These are phyloP conservation scores for Staphylotrichum longicolle DNA, from an alignment of 495 filamentous ascomycete species.

Conservation along the genomic window DNA sequence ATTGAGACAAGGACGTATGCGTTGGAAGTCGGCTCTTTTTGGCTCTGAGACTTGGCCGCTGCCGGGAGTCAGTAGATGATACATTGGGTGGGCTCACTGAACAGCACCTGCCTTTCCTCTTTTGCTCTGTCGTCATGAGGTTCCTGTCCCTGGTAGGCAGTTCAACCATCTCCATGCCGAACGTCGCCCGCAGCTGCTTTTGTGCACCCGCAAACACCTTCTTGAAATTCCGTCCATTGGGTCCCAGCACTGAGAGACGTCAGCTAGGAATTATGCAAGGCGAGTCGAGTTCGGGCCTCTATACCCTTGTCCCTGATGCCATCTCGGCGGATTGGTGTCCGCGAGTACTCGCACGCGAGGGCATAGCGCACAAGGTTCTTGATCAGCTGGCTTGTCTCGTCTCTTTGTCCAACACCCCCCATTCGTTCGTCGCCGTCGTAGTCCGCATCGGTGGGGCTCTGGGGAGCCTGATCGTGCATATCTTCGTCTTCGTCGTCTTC, in stretches of 20 bases:
- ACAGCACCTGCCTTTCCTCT: conserved; percentile 49
- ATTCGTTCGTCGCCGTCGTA: conserved; percentile 43
- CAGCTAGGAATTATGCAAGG: background rate
- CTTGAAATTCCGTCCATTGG: conserved; percentile 62
- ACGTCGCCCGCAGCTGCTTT: conserved; percentile 57
- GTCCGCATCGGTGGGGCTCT: conserved; percentile 25
- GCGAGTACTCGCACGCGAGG: conserved; percentile 81
- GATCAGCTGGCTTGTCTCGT: conserved; percentile 57
- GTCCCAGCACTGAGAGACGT: conserved; percentile 47
- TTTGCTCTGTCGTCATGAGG: conserved; percentile 72
- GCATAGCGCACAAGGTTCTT: conserved; percentile 93
- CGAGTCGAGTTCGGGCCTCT: background rate
- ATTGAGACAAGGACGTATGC: conserved; percentile 72
- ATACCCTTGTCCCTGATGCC: conserved; percentile 75
- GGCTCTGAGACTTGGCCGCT: conserved; percentile 45
- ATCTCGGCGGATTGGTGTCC: conserved; percentile 68
- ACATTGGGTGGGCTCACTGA: background rate
- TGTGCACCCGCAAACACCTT: conserved; percentile 67
- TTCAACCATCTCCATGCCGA: conserved; percentile 86
- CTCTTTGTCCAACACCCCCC: conserved; percentile 35
- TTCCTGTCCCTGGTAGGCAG: conserved; percentile 81
- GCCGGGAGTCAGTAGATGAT: background rate
- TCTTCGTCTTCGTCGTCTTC: conserved; percentile 31
- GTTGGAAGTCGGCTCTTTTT: conserved; percentile 54
- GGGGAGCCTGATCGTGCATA: conserved; percentile 13